A percentile compares a stretch with the other conserved stretches of the same genome.
phyloP scores from a whole-genome alignment of 495 filamentous ascomycete genomes.

The Beverwykella pulmonaria region DNA sequence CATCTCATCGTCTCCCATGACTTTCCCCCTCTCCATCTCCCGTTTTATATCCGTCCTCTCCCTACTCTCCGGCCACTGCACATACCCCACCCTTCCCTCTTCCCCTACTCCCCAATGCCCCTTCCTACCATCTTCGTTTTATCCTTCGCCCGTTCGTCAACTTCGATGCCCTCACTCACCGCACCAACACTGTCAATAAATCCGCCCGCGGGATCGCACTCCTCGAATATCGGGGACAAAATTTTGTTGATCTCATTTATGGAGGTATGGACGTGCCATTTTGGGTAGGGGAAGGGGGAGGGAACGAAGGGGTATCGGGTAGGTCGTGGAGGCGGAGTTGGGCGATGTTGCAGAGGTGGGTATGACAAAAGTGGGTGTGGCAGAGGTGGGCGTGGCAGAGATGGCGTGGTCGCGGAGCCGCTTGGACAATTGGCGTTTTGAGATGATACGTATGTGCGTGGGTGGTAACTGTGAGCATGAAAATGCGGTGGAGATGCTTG shows the following conservation, averaged over 20 bases:
- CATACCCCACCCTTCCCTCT: background rate
- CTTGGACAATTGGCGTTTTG: background rate
- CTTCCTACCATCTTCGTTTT: background rate
- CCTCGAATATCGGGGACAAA: conserved; percentile 10
- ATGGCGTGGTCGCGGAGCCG: background rate
- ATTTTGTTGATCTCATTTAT: conserved; percentile 5
- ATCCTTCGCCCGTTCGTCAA: background rate
- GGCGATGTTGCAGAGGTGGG: background rate
- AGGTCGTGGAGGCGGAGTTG: too few relatives aligned
- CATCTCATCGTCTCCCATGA: background rate
- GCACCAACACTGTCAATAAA: background rate
- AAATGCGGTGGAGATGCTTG: background rate
- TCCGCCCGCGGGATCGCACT: conserved; percentile 8
- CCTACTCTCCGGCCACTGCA: conserved; percentile 13
- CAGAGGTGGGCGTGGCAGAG: background rate
- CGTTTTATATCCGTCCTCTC: conserved; percentile 12
- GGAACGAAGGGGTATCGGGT: background rate
- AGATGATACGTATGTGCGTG: too few relatives aligned
- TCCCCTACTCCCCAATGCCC: background rate
- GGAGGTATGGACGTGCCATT: background rate
- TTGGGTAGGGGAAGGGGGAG: conserved; percentile 11
- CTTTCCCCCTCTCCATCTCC: conserved; percentile 4
- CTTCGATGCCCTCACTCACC: background rate
- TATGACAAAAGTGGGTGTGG: background rate
- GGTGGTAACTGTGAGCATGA: background rate